phyloP scores from a whole-genome alignment of 371 early-diverging fungal species.

The Mortierella sp. region DNA sequence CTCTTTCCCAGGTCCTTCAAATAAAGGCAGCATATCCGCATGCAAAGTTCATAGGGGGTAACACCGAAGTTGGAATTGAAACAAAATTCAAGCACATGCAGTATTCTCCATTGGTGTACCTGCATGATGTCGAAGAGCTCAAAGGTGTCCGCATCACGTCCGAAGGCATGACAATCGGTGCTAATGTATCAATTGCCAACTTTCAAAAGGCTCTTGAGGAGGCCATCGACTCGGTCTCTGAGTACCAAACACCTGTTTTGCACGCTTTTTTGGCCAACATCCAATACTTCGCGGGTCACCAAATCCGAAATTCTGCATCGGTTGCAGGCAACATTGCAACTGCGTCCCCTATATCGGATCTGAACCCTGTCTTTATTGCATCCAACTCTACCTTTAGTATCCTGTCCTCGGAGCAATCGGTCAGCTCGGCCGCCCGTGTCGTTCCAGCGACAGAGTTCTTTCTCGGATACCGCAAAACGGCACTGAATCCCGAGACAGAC shows the following conservation, averaged over 20 bases:
- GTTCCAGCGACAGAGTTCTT: constrained; percentile 78
- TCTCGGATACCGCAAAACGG: constrained; percentile 80
- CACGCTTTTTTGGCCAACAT: constrained; percentile 77
- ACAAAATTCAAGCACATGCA: constrained; percentile 74
- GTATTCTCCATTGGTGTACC: constrained; percentile 72
- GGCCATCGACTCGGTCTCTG: constrained; percentile 47
- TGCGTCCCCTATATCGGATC: constrained; percentile 84
- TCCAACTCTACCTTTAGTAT: constrained; percentile 70
- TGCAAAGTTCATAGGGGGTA: constrained; percentile 82
- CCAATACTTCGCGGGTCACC: constrained; percentile 80
- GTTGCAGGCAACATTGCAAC: constrained; percentile 86
- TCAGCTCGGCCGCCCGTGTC: constrained; percentile 57
- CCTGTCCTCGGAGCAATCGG: constrained; percentile 46
- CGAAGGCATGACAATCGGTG: constrained; percentile 69
- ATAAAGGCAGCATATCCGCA: constrained; percentile 68
- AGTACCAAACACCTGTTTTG: constrained; percentile 58
- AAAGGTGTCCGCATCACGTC: constrained; percentile 57
- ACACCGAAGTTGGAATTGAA: constrained; percentile 84
- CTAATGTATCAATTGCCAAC: constrained; percentile 64
- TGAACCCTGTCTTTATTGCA: constrained; percentile 84
- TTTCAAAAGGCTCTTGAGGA: constrained; percentile 62
- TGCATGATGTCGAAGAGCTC: constrained; percentile 75
- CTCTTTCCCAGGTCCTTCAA: constrained; percentile 66
- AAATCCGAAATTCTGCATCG: constrained; percentile 85
- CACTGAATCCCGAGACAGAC: constrained; percentile 70